A percentile compares a stretch with the other conserved stretches of the same genome.
Evolutionary conservation across 73 alveolate species (phyloP).

Genomic region (Tetrahymena borealis): DNA sequence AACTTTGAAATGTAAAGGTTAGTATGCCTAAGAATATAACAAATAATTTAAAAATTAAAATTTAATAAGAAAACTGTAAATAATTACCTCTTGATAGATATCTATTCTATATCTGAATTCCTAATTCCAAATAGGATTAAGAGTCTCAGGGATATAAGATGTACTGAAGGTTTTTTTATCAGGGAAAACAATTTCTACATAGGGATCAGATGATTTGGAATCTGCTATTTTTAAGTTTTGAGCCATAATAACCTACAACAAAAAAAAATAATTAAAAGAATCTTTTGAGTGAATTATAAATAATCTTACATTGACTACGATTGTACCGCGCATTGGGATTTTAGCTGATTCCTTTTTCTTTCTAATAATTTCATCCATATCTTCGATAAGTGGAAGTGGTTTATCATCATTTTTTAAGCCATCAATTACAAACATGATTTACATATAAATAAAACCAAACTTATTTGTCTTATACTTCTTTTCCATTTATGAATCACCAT

Average conservation of each 20-base stretch:
- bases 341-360: constrained; percentile 15
- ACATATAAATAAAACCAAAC: constrained; percentile 21
- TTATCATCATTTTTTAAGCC: constrained; percentile 32
- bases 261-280: background rate
- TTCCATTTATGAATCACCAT: constrained; percentile 17
- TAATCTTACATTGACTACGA: background rate
- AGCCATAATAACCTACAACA: constrained; percentile 2
- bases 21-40: background rate
- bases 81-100: background rate
- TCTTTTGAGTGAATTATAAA: background rate
- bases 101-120: constrained; percentile 19
- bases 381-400: constrained; percentile 35
- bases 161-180: background rate
- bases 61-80: background rate
- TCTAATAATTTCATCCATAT: constrained; percentile 26
- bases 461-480: constrained; percentile 12
- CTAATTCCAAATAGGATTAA: constrained; percentile 14
- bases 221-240: constrained; percentile 15
- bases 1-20: constrained; percentile 4
- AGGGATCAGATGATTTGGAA: constrained; percentile 26
- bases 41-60: background rate
- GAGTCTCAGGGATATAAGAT: constrained; percentile 1
- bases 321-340: constrained; percentile 21
- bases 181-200: constrained; percentile 14
- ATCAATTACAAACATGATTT: constrained; percentile 20